Base-by-base conservation (phyloP, 2,329 filamentous ascomycete genomes). In the Fusarium globosum region DNA sequence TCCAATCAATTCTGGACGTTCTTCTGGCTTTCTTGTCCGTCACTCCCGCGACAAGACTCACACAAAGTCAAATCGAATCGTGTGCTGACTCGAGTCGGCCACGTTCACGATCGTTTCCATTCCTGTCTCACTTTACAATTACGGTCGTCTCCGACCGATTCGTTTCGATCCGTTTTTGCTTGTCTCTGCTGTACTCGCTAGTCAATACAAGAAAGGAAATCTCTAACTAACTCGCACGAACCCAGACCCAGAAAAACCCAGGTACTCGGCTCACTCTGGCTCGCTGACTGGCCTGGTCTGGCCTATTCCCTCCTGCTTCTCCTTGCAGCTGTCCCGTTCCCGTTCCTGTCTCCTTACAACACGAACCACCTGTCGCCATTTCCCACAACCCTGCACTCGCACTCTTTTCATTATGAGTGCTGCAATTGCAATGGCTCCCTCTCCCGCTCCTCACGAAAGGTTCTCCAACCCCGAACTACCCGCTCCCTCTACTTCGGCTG, bases 341-440 rank as follows among this genome's bases (percentile, higher is more conserved):
- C 51, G 51, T 26, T 41, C 38, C 39, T 39, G 63, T 65, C 64
- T 65, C 64, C 60, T 73, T 64, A 53, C 62, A 72, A 63, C 53
- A 72, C 69, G 60, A 64, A 69, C 68, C 62, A 73, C 57, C 66
- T 62, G 56, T 58, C 53, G 43, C 61, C 61, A 73, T 71, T 61
- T 71, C 60, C 45, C 65, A 62, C 68, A 73, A 64, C 65, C 62
- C 65, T 72, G 65, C 62, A 69, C 66, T 53, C 52, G 38, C 61
- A 73, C 65, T 60, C 65, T 60, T 61, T 74, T 78, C 81, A 91
- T 77, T 81, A 92, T 92, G 90, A 92, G 89, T 85, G 86, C 90
- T 81, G 89, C 89, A 82, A 88, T 92, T 80, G 89, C 90, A 79
- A 91, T 92, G 90, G 90, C 88, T 80, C 89, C 90, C 75, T 91